Conservation (phyloP, 192 early-diverging fungal species). For the Phlyctochytrium planicorne region DNA sequence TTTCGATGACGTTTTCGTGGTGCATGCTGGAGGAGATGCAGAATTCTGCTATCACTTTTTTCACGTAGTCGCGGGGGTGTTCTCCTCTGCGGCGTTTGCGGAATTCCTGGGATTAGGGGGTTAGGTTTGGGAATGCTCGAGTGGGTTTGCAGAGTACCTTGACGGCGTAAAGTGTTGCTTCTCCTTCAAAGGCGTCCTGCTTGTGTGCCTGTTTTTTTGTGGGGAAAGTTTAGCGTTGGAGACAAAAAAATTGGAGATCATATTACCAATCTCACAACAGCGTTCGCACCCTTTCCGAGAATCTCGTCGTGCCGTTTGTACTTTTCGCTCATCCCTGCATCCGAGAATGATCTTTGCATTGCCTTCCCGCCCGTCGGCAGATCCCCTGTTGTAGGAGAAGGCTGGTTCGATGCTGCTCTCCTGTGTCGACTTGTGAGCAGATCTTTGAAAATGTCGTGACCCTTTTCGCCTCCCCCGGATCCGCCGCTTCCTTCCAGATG, state of each 20-base stretch:
- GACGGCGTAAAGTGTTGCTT: slow-evolving; percentile 69
- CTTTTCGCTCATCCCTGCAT: slow-evolving; percentile 45
- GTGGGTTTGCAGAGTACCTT: slow-evolving; percentile 92
- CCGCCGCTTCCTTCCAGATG: background rate
- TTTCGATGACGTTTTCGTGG: slow-evolving; percentile 89
- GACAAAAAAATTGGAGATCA: slow-evolving; percentile 18
- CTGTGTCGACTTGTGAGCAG: background rate
- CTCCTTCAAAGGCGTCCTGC: slow-evolving; percentile 16
- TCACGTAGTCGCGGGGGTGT: slow-evolving; percentile 87
- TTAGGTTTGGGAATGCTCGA: slow-evolving; percentile 41
- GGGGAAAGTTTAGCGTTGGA: slow-evolving; percentile 2
- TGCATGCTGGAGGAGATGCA: slow-evolving; percentile 91
- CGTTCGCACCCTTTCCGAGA: slow-evolving; percentile 54
- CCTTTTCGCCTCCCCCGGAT: too few species aligned
- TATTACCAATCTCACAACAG: slow-evolving; percentile 46
- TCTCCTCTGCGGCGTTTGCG: slow-evolving; percentile 82
- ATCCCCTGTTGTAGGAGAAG: background rate
- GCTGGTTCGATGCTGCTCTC: background rate
- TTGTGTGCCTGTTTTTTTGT: slow-evolving; percentile 30
- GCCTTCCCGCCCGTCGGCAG: too few species aligned
- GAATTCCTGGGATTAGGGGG: slow-evolving; percentile 61
- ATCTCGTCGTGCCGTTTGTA: slow-evolving; percentile 49
- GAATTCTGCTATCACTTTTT: slow-evolving; percentile 94
- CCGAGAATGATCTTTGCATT: slow-evolving; percentile 14
- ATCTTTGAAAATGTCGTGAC: background rate